Base-by-base conservation (phyloP, 306 rosid genomes). In the Acacia confusa region DNA sequence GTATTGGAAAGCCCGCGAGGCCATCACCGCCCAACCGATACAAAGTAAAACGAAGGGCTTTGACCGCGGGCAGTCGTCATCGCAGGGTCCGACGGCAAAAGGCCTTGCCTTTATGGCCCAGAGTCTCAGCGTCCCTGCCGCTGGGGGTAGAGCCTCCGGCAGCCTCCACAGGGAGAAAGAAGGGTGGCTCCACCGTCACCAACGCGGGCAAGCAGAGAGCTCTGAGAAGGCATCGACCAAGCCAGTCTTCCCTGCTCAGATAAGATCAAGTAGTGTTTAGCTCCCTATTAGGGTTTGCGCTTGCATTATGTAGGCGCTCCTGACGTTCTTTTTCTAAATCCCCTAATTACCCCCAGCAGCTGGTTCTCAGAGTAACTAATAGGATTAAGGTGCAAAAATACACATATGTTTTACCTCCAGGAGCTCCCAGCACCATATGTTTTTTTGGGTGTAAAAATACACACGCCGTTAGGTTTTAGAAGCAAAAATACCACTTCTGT, bases 21-120 rank as follows among this genome's bases (percentile, higher is more conserved):
- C 69, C 69, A 63, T 63, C 69, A 63, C 20, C 7, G 69, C 69
- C 68, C 69, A 63, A 6, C 9, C 34, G 36, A 4, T 24, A 60
- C 34, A 60, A 60, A 60, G 15, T 58, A 58, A 7, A 57, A 15
- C 15, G 40, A 77, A 27, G 73, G 73, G 57, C 80, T 77, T 63
- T 43, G 61, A 43, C 80, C 57, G 80, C 80, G 73, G 55, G 80
- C 73, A 77, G 61, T 77, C 80, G 64, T 77, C 80, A 77, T 32
- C 63, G 80, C 80, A 77, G 72, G 32, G 25, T 40, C 22, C 19
- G 71, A 76, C 80, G 71, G 60, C 80, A 19, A 63, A 20, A 41
- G 53, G 66, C 66, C 78, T 22, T 45, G 45, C 36, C 69, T 75
- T 34, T 6, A 7, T 6, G 8, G 30, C 68, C 34, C 34, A 55